Base-by-base conservation (phyloP, 2,329 filamentous ascomycete species). In the Alternaria arborescens region DNA sequence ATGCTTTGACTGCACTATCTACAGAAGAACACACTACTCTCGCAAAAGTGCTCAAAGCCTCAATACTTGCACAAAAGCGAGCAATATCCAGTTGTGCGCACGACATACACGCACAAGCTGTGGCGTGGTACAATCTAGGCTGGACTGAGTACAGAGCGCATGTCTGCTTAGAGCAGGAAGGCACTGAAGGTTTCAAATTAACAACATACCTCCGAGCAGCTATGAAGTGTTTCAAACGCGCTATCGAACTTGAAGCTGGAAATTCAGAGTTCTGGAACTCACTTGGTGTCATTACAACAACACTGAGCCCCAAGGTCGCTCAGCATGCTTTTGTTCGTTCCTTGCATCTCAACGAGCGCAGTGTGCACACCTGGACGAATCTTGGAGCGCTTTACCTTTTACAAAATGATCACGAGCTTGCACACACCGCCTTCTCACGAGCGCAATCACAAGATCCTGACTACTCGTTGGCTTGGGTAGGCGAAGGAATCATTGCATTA, bases 241-340 rank as follows among this genome's bases (percentile, higher is more conserved):
- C 95, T 1, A 99, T 99, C 66, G 95, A 98, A 79, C 84, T 97
- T 1, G 96, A 99, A 78, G 91, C 94, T 7, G 92, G 93, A 52
- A 99, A 98, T 74, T 84, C 92, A 0, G 94, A 98, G 68, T 98
- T 98, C 77, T 99, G 95, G 95, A 98, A 98, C 74, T 90, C 95
- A 0, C 85, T 99, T 3, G 95, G 94, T 51, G 92, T 98, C 4
- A 93, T 92, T 26, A 97, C 95, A 2, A 94, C 92, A 64, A 88
- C 88, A 46, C 85, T 97, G 67, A 97, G 92, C 72, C 91, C 94
- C 0, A 89, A 90, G 58, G 92, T 99, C 2, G 89, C 95, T 0
- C 95, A 99, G 77, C 96, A 99, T 77, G 89, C 95, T 0, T 94
- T 99, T 70, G 91, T 97, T 12, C 86, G 96, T 68, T 97, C 94